Evolutionary conservation across 768 basidiomycete species (phyloP), one percentile per base, ranked within the genome.

Genomic region (Trametes cingulata): DNA sequence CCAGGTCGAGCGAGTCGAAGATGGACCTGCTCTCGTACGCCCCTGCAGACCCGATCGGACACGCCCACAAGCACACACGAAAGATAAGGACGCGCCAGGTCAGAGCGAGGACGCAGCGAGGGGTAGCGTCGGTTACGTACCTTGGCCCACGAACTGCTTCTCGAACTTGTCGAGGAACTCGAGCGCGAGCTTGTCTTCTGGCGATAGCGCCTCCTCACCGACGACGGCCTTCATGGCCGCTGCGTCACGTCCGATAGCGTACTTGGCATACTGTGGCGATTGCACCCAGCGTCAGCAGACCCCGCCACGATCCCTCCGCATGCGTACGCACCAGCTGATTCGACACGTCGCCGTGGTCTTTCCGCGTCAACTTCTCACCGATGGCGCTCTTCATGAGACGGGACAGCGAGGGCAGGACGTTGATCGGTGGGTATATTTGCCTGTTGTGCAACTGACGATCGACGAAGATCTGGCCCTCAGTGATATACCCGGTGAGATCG

Each of bases 321-420:
- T 27, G 63, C 36, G 56, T 56, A 78, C 91, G 57, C 68, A 93
- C 94, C 80, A 97, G 78, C 78, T 98, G 96, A 80, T 99, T 99
- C 14, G 97, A 98, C 36, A 99, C 97, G 76, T 99, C 97, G 69
- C 95, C 92, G 74, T 98, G 97, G 76, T 99, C 97, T 77, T 96
- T 96, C 74, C 97, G 83, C 59, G 97, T 98, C 71, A 98, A 80
- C 76, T 92, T 86, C 78, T 98, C 96, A 65, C 97, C 97, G 75
- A 98, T 98, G 65, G 97, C 97, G 68, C 91, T 93, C 87, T 99
- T 99, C 97, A 99, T 99, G 74, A 99, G 79, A 76, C 97, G 95
- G 67, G 97, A 98, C 71, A 99, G 82, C 64, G 97, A 98, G 62
- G 97, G 97, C 47, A 99, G 82, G 61, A 99, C 96, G 78, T 99